Evolutionary conservation across 345 rosid species (phyloP), one percentile per base, ranked within the genome.

Genomic region (Kernera saxatilis): DNA sequence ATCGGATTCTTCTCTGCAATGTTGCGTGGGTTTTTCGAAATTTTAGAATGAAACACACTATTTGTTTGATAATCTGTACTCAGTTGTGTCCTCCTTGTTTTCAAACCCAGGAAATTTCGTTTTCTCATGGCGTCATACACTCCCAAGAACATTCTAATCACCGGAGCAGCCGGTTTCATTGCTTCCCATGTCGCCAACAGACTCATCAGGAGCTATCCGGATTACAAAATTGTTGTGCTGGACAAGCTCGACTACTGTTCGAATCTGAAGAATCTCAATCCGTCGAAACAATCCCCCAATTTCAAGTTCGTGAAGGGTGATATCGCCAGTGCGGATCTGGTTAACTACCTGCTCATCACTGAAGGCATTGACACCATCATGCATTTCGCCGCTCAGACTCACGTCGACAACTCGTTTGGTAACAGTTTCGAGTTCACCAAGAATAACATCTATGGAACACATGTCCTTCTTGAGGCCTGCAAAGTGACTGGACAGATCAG

Each of bases 351-450:
- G 6, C 93, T 87, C 66, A 84, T 89, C 77, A 86, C 96, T 0
- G 96, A 89, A 74, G 78, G 83, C 33, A 89, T 89, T 5, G 96
- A 89, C 81, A 89, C 96, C 5, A 90, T 90, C 40, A 90, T 89
- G 96, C 96, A 89, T 72, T 89, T 89, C 67, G 96, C 93, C 3
- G 93, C 96, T 8, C 91, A 90, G 75, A 90, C 93, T 13, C 93
- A 87, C 33, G 93, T 86, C 0, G 96, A 90, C 76, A 90, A 88
- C 73, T 88, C 93, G 8, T 90, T 90, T 40, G 96, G 96, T 7
- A 90, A 90, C 84, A 86, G 88, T 76, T 87, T 90, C 52, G 91
- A 90, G 88, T 88, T 90, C 41, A 90, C 96, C 52, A 88, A 86
- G 83, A 87, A 86, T 81, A 90, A 87, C 57, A 85, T 89, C 17